Base-by-base conservation (phyloP, 495 filamentous ascomycete species). In the Ascobolus immersus region DNA sequence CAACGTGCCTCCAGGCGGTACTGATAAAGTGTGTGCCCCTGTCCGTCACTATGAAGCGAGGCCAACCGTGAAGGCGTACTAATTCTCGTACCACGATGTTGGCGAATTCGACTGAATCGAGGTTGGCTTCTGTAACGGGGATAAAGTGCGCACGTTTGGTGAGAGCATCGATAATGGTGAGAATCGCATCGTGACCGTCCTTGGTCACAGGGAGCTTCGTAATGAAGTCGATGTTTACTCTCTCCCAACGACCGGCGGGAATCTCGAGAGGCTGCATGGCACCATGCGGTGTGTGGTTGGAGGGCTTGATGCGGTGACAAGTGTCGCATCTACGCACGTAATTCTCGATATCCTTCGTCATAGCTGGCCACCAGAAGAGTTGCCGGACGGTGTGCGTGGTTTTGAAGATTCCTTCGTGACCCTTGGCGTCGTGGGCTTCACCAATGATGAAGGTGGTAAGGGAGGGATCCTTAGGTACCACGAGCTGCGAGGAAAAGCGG, bases 141-240 rank as follows among this genome's bases (percentile, higher is more conserved):
- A 38, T 21, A 21, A 21, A 36, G 17, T 38, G 35, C 0, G 28
- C 26, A 5, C 26, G 10, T 21, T 38, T 38, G 9, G 28, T 38
- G 2, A 38, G 17, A 1, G 4, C 27, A 24, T 33, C 35, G 19
- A 38, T 24, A 22, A 38, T 12, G 6, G 28, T 38, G 13, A 31
- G 13, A 19, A 33, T 38, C 1, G 27, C 22, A 10, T 38, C 35
- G 28, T 21, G 12, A 1, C 35, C 3, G 22, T 22, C 27, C 7
- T 5, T 14, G 1, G 24, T 17, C 1, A 27, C 9, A 5, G 28
- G 35, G 5, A 38, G 35, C 17, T 38, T 38, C 2, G 28, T 31
- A 12, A 38, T 32, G 22, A 38, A 38, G 13, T 38, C 35, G 1
- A 38, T 38, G 9, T 32, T 32, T n/a, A 38, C 32, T 20, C 26